phyloP scores from a whole-genome alignment of 2,329 filamentous ascomycete species.

The Penicillium psychrosexuale region DNA sequence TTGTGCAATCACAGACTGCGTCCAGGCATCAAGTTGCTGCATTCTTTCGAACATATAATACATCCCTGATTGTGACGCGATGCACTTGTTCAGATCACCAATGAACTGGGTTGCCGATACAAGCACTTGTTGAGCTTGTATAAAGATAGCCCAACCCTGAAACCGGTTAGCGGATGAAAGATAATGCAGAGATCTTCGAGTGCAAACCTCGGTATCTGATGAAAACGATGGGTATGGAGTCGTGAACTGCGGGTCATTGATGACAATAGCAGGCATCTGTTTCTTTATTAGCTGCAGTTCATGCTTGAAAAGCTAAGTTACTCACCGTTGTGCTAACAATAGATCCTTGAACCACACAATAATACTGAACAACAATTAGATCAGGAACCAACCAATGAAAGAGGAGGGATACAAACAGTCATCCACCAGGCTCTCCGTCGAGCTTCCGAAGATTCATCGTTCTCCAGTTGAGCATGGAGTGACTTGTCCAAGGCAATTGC shows the following conservation, averaged over 20 bases:
- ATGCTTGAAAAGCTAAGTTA: background rate
- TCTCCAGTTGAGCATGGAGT: constrained; percentile 37
- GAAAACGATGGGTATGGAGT: constrained; percentile 42
- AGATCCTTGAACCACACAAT: constrained; percentile 45
- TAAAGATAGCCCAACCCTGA: constrained; percentile 44
- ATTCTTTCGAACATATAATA: constrained; percentile 42
- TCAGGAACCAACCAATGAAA: background rate
- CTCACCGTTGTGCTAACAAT: constrained; percentile 46
- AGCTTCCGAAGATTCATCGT: constrained; percentile 41
- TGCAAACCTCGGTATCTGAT: constrained; percentile 41
- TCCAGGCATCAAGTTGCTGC: constrained; percentile 43
- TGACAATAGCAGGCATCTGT: constrained; percentile 43
- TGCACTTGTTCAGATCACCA: constrained; percentile 40
- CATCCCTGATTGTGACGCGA: constrained; percentile 36
- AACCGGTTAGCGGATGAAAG: constrained; percentile 14
- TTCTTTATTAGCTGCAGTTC: constrained; percentile 9
- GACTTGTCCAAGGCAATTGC: constrained; percentile 44
- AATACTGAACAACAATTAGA: constrained; percentile 34
- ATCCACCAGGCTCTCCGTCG: constrained; percentile 49
- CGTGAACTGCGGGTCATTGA: constrained; percentile 45
- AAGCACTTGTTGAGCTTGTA: constrained; percentile 44
- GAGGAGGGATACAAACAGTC: constrained; percentile 35
- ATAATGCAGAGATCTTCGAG: background rate
- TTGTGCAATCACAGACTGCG: constrained; percentile 35
- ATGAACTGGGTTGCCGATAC: constrained; percentile 43